Base-by-base conservation (phyloP, 108 stramenopile species). In the Fragilaria crotonensis region DNA sequence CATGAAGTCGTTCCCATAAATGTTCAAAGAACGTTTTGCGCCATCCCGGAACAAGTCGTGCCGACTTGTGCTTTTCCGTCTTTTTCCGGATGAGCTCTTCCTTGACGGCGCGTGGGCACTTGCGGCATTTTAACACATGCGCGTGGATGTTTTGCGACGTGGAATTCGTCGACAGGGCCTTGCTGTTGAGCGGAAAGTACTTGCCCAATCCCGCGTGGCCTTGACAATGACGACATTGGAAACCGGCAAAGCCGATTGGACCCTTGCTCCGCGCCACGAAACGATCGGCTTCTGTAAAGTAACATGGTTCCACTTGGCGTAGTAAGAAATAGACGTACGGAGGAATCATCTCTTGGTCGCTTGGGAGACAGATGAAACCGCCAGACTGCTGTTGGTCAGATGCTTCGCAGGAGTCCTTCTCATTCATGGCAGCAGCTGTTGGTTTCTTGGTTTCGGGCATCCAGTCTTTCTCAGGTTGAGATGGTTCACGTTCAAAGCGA, bases 121-220 rank as follows among this genome's bases (percentile, higher is more conserved):
- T 72, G 33, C 79, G 68, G 49, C 83, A 84, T 33, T 84, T 84
- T 4, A 84, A 51, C 30, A 84, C 18, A 51, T 84, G 83, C 0
- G 77, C 73, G 56, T 79, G 78, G 52, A 84, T 84, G 57, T 84
- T 84, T 67, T 84, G 83, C 19, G 71, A 73, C 1, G 83, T 84
- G 7, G 67, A 69, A 47, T 84, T 84, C 25, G 83, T 84, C 5
- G 68, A 63, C 45, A 84, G 56, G 21, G 62, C 63, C 48, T 78
- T 79, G 50, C 71, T 49, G 0, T 71, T 65, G 11, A 76, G 54
- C 3, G 83, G 83, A 66, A 80, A 84, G 62, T 84, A 84, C 52
- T 84, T 84, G 1, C 83, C 83, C 23, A 84, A 52, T 11, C 83
- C 83, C 14, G 83, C 83, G 52, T 84, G 83, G 7, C 83, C 83